Conservation (phyloP, 148 eudicot species). For the Polygonum maritimum region DNA sequence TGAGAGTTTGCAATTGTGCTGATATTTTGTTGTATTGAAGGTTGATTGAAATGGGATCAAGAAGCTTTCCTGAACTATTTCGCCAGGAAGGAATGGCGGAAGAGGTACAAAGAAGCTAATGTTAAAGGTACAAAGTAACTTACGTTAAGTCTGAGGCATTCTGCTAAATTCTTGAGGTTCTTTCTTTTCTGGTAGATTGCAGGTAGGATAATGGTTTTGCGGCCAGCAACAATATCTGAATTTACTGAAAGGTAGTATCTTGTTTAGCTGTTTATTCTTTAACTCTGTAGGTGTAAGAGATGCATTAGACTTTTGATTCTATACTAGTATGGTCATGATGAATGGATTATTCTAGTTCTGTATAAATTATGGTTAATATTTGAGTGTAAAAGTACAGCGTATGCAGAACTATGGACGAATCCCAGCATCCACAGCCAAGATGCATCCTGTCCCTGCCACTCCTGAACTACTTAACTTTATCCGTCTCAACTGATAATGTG, state of each 20-base stretch:
- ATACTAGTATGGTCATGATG: not conserved
- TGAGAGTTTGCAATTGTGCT: not conserved
- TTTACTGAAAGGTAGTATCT: conserved; percentile 61
- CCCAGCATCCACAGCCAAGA: not conserved
- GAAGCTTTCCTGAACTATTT: conserved; percentile 81
- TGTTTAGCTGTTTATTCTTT: not conserved
- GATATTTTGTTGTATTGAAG: conserved; percentile 21
- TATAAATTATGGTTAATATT: not conserved
- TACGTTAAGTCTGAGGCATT: not conserved
- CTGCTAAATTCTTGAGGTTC: not conserved
- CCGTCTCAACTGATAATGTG: not conserved
- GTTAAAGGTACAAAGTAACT: not conserved
- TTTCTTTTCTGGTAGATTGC: conserved; percentile 50
- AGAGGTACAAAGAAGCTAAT: conserved; percentile 35
- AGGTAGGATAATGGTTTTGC: conserved; percentile 76
- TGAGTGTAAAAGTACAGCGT: not conserved
- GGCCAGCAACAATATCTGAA: conserved; percentile 63
- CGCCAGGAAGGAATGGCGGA: conserved; percentile 61
- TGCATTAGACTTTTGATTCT: not conserved
- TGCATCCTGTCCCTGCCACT: not conserved
- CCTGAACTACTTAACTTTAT: not conserved
- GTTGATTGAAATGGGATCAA: conserved; percentile 77
- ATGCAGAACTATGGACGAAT: not conserved
- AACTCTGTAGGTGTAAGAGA: not conserved
- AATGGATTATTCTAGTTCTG: not conserved